Percentiles rank a stretch among this genome's conserved stretches.
Conservation (phyloP, 1,284 basidiomycete genomes). For the Pholiota adiposa region DNA sequence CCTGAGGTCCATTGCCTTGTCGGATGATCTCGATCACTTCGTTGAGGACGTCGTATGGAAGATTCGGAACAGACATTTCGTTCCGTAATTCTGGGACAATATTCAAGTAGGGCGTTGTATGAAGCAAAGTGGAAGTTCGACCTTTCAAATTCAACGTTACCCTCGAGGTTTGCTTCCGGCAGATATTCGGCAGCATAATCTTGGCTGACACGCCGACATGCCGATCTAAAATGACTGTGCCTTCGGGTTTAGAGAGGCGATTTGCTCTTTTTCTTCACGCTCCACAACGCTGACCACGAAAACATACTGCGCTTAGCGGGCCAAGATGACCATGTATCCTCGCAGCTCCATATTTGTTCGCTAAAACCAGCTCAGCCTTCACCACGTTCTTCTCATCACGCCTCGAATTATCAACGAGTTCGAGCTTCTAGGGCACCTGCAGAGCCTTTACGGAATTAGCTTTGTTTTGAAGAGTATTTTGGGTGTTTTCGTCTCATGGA, state of each 20-base stretch:
- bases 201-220: too few species aligned
- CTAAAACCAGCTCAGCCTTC: neutral
- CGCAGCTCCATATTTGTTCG: neutral
- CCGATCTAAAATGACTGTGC: too few species aligned
- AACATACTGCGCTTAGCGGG: neutral
- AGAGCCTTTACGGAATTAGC: neutral
- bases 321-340: neutral
- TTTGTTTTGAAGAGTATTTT: neutral
- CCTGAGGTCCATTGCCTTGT: too few species aligned
- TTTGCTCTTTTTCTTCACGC: neutral
- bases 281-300: neutral
- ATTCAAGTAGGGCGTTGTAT: too few species aligned
- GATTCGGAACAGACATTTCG: too few species aligned
- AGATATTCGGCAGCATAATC: too few species aligned
- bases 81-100: too few species aligned
- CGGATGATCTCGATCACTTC: too few species aligned
- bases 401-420: neutral
- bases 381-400: neutral
- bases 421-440: neutral
- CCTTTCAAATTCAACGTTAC: too few species aligned
- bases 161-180: too few species aligned
- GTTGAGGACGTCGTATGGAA: too few species aligned
- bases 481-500: neutral
- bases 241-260: constrained; percentile 1
- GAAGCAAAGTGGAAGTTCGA: too few species aligned